A percentile compares a stretch with the other conserved stretches of the same genome.
Evolutionary conservation across 495 filamentous ascomycete genomes (phyloP).

Genomic region (Parachaetomium inaequale): DNA sequence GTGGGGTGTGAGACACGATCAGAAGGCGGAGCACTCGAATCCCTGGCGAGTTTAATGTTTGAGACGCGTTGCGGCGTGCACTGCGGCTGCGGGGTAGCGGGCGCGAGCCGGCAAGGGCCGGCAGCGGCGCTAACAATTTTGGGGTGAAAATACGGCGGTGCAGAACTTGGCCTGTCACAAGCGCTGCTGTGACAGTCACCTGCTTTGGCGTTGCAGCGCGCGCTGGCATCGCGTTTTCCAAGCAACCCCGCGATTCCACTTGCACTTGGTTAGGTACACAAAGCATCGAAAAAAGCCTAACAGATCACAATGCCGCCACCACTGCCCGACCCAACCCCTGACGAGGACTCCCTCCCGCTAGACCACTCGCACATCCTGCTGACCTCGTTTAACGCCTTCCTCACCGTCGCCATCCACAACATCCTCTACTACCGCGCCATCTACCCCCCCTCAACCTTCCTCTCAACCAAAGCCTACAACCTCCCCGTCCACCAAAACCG

Average conservation of each 20-base stretch:
- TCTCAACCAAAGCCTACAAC: constrained; percentile 80
- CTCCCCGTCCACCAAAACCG: constrained; percentile 84
- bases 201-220: constrained; percentile 26
- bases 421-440: constrained; percentile 83
- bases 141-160: not conserved
- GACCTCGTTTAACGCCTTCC: constrained; percentile 66
- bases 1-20: not conserved
- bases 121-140: not conserved
- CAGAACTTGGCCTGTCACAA: not conserved
- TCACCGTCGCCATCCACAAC: constrained; percentile 86
- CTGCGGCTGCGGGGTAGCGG: not conserved
- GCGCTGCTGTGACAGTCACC: constrained; percentile 21
- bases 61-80: constrained; percentile 3
- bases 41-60: not conserved
- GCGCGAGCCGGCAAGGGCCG: not conserved
- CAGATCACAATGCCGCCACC: not conserved
- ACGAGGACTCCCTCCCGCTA: constrained; percentile 11
- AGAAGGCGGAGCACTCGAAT: not conserved
- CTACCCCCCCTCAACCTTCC: constrained; percentile 78
- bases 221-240: not conserved
- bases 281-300: not conserved
- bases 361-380: constrained; percentile 47
- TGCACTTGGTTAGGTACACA: not conserved
- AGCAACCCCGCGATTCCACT: constrained; percentile 17
- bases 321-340: not conserved